A percentile compares a stretch with the other conserved stretches of the same genome.
Evolutionary conservation across 768 basidiomycete species (phyloP).

Genomic region (Podaxis sp.): DNA sequence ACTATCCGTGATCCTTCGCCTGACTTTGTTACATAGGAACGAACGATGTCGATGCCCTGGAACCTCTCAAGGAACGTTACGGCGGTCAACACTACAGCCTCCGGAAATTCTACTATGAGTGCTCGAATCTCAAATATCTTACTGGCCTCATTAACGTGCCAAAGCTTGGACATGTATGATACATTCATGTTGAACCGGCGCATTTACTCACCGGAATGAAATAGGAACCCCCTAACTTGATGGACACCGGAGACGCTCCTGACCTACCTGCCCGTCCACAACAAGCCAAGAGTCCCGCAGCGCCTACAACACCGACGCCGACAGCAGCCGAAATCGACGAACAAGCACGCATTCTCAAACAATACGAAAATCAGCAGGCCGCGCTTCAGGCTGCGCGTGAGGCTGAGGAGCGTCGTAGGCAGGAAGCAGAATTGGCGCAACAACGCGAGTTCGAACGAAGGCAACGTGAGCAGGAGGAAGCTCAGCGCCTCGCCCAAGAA

Average conservation of each 20-base stretch:
- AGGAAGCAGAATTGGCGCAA: conserved; percentile 72
- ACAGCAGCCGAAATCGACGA: conserved; percentile 74
- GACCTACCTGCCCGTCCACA: conserved; percentile 83
- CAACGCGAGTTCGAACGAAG: conserved; percentile 88
- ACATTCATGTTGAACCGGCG: neutral
- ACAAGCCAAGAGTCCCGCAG: conserved; percentile 51
- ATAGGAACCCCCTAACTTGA: conserved; percentile 94
- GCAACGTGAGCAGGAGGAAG: conserved; percentile 83
- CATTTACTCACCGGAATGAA: neutral
- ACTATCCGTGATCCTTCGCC: neutral
- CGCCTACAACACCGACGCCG: conserved; percentile 68
- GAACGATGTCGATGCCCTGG: conserved; percentile 82
- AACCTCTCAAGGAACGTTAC: conserved; percentile 85
- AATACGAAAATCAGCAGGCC: conserved; percentile 95
- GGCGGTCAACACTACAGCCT: conserved; percentile 88
- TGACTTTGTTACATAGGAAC: conserved; percentile 54
- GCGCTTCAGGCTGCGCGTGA: conserved; percentile 78
- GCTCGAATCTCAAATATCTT: conserved; percentile 96
- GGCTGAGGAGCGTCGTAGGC: conserved; percentile 75
- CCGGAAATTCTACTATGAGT: conserved; percentile 98
- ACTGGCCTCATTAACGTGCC: conserved; percentile 98
- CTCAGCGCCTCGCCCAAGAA: conserved; percentile 85
- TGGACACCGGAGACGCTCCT: conserved; percentile 78
- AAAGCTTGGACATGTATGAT: conserved; percentile 81
- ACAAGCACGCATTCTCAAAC: conserved; percentile 90